These are phyloP conservation scores for Paxillus ammoniavirescens DNA, from an alignment of 768 basidiomycete genomes.

Conservation along the genomic window DNA sequence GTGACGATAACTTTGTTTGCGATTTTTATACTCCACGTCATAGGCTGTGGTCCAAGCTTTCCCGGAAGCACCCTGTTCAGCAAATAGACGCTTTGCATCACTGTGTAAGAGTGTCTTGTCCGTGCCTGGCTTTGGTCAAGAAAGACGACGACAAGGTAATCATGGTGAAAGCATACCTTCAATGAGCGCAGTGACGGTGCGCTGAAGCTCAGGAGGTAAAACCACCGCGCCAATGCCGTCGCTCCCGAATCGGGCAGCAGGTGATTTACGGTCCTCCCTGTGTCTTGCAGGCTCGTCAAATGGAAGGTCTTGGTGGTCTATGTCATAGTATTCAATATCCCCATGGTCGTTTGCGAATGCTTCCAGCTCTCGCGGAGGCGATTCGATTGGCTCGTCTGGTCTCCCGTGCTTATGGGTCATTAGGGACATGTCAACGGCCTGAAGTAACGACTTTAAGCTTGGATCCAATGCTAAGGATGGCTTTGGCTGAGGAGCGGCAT, in stretches of 20 bases:
- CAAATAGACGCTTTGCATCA: conserved; percentile 73
- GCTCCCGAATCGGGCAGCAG: conserved; percentile 81
- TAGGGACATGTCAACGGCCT: conserved; percentile 68
- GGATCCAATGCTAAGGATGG: conserved; percentile 65
- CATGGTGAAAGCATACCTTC: conserved; percentile 42
- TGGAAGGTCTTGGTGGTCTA: conserved; percentile 32
- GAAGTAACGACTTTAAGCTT: conserved; percentile 56
- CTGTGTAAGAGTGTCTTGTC: conserved; percentile 63
- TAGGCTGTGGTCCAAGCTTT: conserved; percentile 56
- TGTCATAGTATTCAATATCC: conserved; percentile 30
- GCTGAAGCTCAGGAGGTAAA: conserved; percentile 69
- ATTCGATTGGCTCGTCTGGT: conserved; percentile 20
- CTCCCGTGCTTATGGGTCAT: conserved; percentile 32
- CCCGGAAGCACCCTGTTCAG: conserved; percentile 30
- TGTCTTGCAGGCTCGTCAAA: conserved; percentile 23
- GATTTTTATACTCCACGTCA: conserved; percentile 58
- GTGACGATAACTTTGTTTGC: conserved; percentile 56
- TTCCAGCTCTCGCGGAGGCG: conserved; percentile 54
- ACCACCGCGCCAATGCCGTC: conserved; percentile 67
- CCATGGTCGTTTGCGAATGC: conserved; percentile 39
- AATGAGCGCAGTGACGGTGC: conserved; percentile 65
- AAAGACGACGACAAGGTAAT: conserved; percentile 4
- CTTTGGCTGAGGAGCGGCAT: conserved; percentile 46
- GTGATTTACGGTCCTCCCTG: conserved; percentile 59
- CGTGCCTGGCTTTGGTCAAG: conserved; percentile 42